Evolutionary conservation across 129 eudicot genomes (phyloP), one percentile per base, ranked within the genome.

Genomic region (Scalesia atractyloides): DNA sequence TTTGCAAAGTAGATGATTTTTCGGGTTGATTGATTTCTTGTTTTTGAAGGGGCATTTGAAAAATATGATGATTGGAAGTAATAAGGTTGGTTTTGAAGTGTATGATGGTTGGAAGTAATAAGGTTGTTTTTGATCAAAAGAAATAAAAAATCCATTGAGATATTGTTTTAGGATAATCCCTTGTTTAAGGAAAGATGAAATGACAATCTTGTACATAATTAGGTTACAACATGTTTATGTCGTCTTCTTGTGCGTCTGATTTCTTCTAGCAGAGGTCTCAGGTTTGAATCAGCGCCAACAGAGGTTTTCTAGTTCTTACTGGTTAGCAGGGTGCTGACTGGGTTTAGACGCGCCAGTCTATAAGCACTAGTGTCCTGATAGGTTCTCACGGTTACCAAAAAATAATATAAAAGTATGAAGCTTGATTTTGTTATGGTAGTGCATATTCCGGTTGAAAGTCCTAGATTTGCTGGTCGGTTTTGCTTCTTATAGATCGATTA

Each of bases 61-160:
- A n/a, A n/a, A n/a, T 52, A 30, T 5, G 48, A 46, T 73, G 60
- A 46, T 73, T 10, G 8, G 50, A 22, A 26, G 22, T 41, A 20
- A 12, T 48, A 9, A 16, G 20, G 18, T 46, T 43, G 41, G 46
- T 37, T 9, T 72, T 59, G 10, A 52, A n/a, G 54, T 5, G 16
- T 52, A 30, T 5, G 48, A 46, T 73, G 60, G 26, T 73, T 10
- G 8, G 50, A 22, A 26, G 22, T 41, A 20, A 12, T 48, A 9
- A 16, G 20, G 18, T 46, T 43, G 41, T 60, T 37, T 9, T 72
- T 59, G 59, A 59, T 64, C 33, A 33, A 16, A 51, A 51, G 5
- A 10, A 56, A 39, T 39, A 39, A 39, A 39, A 9, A 39, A 39
- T 72, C 26, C 18, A 66, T 39, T 75, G 73, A 52, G 72, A 41